A percentile compares a stretch with the other conserved stretches of the same genome.
Evolutionary conservation across 2,329 filamentous ascomycete species (phyloP).

Genomic region (Exophiala bonariae): DNA sequence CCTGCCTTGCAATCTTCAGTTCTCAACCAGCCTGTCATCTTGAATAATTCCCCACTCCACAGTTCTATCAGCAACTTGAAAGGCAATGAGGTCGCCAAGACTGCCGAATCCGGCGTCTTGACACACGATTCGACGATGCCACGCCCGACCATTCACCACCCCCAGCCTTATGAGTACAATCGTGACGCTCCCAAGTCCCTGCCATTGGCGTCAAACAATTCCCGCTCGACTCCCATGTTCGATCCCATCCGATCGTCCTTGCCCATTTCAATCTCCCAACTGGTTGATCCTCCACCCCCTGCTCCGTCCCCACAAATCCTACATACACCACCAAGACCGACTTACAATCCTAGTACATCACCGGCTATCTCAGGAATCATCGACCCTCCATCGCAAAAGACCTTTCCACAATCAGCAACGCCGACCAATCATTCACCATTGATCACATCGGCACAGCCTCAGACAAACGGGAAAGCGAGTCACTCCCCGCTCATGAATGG

Average conservation of each 20-base stretch:
- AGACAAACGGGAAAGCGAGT: conserved; percentile 35
- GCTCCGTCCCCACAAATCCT: conserved; percentile 67
- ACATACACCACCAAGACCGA: conserved; percentile 49
- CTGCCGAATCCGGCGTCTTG: conserved; percentile 42
- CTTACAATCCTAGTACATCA: conserved; percentile 76
- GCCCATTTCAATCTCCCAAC: conserved; percentile 59
- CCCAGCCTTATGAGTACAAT: conserved; percentile 43
- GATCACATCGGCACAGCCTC: conserved; percentile 30
- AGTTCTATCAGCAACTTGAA: background rate
- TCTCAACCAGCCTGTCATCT: conserved; percentile 23
- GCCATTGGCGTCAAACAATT: background rate
- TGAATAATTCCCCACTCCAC: conserved; percentile 9
- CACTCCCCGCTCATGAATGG: conserved; percentile 15
- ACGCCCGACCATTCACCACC: conserved; percentile 27
- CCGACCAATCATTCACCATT: conserved; percentile 23
- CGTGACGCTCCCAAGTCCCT: conserved; percentile 31
- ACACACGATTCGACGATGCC: conserved; percentile 28
- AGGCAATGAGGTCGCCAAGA: conserved; percentile 20
- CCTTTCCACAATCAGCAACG: conserved; percentile 15
- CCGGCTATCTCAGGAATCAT: conserved; percentile 90
- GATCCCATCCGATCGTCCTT: conserved; percentile 84
- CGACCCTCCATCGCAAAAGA: conserved; percentile 56
- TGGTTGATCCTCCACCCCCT: conserved; percentile 46
- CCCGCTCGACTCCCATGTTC: conserved; percentile 63
- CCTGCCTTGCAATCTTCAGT: conserved; percentile 21